Evolutionary conservation across 768 basidiomycete genomes (phyloP), one percentile per base, ranked within the genome.

Genomic region (Tylopilus plumbeoviolaceoides): DNA sequence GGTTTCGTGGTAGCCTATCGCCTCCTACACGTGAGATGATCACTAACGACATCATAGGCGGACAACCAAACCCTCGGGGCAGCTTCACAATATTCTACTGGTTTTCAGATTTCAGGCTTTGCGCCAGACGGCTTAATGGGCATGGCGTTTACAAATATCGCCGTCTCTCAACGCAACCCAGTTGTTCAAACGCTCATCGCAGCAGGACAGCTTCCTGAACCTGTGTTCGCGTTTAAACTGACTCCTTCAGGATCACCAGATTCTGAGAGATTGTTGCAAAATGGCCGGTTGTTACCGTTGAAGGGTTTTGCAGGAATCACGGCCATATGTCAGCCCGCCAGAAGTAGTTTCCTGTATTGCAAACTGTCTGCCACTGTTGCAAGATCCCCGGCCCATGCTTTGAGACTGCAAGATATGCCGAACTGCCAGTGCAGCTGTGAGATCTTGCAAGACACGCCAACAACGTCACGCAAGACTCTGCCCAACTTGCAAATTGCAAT

Each of bases 121-220:
- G 35, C 54, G n/a, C 47, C 67, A 1, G 70, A 70, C 38, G 71
- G 72, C 7, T 47, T 73, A 8, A 59, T 73, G 59, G 75, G 78
- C 51, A 73, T 79, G 77, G 75, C 64, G 0, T 79, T 76, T 64
- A 50, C 62, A 12, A 44, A 64, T 18, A 61, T 79, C 27, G 74
- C 77, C 3, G 58, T 40, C 3, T 76, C 69, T 55, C 51, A 52
- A 18, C 62, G 67, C 5, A 62, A 60, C 44, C 72, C 78, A 0
- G 62, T 78, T 21, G 68, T 78, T 53, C 73, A 79, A 45, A 75
- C 73, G 7, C 72, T 82, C 18, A 54, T 78, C 20, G 53, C 63
- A 12, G 71, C 79, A 48, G 67, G 63, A 15, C 53, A 62, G 40
- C 62, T 72, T 2, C 54, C 71, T 7, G 60, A 68, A 20, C 56